Evolutionary conservation across 2,329 filamentous ascomycete species (phyloP), one percentile per base, ranked within the genome.

Genomic region (Rhynchosporium agropyri): DNA sequence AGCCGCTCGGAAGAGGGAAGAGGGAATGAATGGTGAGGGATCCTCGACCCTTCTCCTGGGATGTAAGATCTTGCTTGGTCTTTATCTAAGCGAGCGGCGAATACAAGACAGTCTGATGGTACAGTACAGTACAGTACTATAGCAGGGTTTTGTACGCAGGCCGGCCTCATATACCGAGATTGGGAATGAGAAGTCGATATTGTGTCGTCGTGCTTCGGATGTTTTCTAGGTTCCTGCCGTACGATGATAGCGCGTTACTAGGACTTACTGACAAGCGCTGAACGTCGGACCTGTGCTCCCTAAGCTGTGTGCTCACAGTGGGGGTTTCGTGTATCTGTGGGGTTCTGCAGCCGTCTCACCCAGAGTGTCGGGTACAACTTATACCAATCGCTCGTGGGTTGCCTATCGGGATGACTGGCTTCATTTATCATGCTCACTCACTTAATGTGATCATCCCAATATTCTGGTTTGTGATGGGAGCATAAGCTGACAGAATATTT

Each of bases 271-370:
- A 54, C 20, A 54, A 42, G 51, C 51, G 51, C 51, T 54, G 36
- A 9, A 38, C 38, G 5, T 54, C 38, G 8, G 36, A 20, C 36
- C 28, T 54, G 51, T 54, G 51, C 29, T 42, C 51, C 51, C 51
- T 54, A 29, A 40, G 33, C 20, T 15, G 33, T n/a, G 6, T 15
- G 8, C 50, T n/a, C 33, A 4, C 20, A 26, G 50, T 54, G 51
- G 51, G 36, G 51, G 51, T 54, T 42, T 29, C 7, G 29, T 42
- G 33, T 54, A 36, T 20, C 38, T 33, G 36, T 29, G 20, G 36
- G 51, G 51, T 42, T 42, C 33, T 53, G 50, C 50, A 53, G 51
- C 20, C 40, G 51, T 54, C 51, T 54, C 51, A 38, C 33, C 51
- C 51, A 54, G n/a, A 54, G n/a, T 33, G 26, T 54, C 51, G 51